These are phyloP conservation scores for Podaxis sp. DNA, from an alignment of 768 basidiomycete genomes.

Conservation along the genomic window DNA sequence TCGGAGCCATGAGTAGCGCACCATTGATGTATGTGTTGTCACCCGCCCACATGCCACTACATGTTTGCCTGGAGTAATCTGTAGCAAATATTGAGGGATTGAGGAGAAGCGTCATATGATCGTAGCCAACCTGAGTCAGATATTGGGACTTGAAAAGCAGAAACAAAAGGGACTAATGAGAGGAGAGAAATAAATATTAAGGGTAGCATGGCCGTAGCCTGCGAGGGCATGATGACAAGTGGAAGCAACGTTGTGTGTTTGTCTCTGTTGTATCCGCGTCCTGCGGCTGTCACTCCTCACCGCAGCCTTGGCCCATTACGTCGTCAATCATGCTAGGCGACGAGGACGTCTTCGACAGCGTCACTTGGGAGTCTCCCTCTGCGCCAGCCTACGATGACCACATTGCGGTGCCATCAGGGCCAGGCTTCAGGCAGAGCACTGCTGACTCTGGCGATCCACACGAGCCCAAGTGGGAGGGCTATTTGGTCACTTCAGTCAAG, in stretches of 20 bases:
- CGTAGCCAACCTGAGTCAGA: constrained; percentile 52
- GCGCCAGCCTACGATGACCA: constrained; percentile 50
- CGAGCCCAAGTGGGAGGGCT: constrained; percentile 91
- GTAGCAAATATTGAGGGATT: constrained; percentile 16
- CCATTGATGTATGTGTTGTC: constrained; percentile 81
- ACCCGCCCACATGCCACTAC: constrained; percentile 93
- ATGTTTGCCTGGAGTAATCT: constrained; percentile 87
- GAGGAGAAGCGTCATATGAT: not conserved
- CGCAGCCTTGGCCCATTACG: constrained; percentile 11
- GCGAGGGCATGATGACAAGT: constrained; percentile 24
- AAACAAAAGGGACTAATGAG: constrained; percentile 32
- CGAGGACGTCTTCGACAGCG: constrained; percentile 89
- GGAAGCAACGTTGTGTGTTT: constrained; percentile 30
- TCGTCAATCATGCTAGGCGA: constrained; percentile 67
- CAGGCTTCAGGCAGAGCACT: constrained; percentile 82
- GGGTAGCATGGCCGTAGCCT: constrained; percentile 21
- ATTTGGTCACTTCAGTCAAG: constrained; percentile 77
- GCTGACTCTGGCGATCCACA: constrained; percentile 74
- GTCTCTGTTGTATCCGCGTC: constrained; percentile 33
- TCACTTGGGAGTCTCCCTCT: constrained; percentile 84
- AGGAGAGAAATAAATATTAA: constrained; percentile 25
- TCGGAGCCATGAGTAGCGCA: constrained; percentile 30
- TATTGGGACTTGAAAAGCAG: constrained; percentile 65
- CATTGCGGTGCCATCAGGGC: constrained; percentile 47
- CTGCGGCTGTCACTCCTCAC: not conserved